Base-by-base conservation (phyloP, 805 yeast species). In the Suhomyces sp. region DNA sequence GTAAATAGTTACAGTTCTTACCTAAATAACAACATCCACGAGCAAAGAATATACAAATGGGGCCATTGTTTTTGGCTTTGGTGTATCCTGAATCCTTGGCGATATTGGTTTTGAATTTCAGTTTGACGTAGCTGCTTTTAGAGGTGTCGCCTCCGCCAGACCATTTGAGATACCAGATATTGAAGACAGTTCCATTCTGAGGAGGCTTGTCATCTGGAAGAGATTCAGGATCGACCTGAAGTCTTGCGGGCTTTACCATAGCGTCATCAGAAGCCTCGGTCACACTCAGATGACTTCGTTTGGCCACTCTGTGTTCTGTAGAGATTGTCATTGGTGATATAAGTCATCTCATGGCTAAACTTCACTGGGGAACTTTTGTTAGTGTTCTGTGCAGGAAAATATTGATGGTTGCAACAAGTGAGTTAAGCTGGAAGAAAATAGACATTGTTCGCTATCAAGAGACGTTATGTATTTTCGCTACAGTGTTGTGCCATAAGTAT, bases 81-180 rank as follows among this genome's bases (percentile, higher is more conserved):
- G 97, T 93, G 53, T 78, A 79, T 0, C 98, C 97, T 0, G 88
- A 68, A 62, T 93, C 97, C 46, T 67, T 63, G 12, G 66, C 74
- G 7, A 87, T 74, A 56, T 85, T 72, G 47, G 93, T 83, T 53
- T 85, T 72, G 60, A 80, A 83, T 33, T 79, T 88, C 67, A 84
- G 73, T 54, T 80, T 70, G 65, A 81, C 65, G 70, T 73, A 72
- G 71, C 69, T 59, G 33, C 62, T 60, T 44, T 71, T 83, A 40
- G 79, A 72, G 26, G 70, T 66, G 53, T 83, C 88, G 12, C 90
- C 91, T 15, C 70, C 70, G 0, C 91, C 90, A 6, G 94, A 83
- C 97, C 97, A 92, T 67, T 86, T 87, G 52, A 86, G 76, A 67
- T 83, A 92, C 97, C 97, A 92, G 13, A 90, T 78, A 62, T 92